Percentiles rank a stretch among this genome's conserved stretches.
These are phyloP conservation scores for Colletotrichum abscissum DNA, from an alignment of 2,329 filamentous ascomycete genomes.

Conservation along the genomic window DNA sequence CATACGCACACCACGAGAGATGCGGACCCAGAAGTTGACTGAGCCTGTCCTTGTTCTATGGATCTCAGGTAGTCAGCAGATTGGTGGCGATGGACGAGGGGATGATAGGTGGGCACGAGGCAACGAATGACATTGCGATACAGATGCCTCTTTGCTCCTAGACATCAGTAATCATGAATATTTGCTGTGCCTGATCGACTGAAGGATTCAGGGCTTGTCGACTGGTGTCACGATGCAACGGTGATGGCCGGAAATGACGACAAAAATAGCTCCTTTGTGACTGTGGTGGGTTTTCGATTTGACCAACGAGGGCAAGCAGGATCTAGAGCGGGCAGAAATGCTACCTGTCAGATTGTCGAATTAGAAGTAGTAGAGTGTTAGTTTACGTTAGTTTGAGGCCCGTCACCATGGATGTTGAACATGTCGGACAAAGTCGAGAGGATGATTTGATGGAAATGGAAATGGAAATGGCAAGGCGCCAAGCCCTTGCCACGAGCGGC, in stretches of 20 bases:
- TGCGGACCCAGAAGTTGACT: not conserved
- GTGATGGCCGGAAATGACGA: conserved; percentile 12
- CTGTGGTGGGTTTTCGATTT: not conserved
- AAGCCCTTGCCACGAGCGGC: not conserved
- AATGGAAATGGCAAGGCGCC: not conserved
- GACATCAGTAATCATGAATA: not conserved
- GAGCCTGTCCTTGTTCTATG: not conserved
- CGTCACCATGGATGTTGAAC: not conserved
- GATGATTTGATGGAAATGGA: not conserved
- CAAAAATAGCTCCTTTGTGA: not conserved
- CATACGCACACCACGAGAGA: not conserved
- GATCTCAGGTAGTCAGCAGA: not conserved
- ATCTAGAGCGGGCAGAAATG: not conserved
- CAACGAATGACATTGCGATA: not conserved
- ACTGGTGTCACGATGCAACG: conserved; percentile 4
- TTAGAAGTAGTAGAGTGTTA: no score
- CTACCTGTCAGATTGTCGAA: not conserved
- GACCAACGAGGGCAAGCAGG: not conserved
- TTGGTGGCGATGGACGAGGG: not conserved
- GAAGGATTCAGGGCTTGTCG: conserved; percentile 3
- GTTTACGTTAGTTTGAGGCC: not conserved
- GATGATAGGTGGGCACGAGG: not conserved
- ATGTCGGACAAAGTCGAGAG: not conserved
- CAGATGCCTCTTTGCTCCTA: not conserved
- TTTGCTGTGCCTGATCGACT: not conserved